Evolutionary conservation across 768 basidiomycete species (phyloP).

Genomic region (Boletellus ananiceps): DNA sequence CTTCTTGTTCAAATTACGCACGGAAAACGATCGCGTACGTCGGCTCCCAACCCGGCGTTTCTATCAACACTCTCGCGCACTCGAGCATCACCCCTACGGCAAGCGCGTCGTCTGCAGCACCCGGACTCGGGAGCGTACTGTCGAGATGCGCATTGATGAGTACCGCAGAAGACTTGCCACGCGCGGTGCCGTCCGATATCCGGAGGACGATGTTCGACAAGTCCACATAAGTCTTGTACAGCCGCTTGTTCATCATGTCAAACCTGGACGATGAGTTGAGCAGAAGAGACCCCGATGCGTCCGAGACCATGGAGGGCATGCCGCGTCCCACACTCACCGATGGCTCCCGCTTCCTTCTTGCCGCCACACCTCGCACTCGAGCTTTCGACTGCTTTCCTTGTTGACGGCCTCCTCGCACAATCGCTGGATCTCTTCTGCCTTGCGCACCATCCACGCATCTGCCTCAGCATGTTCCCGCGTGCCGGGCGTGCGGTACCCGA

Average conservation of each 20-base stretch:
- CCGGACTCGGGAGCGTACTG: conserved; percentile 84
- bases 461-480: conserved; percentile 83
- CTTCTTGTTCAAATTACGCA: conserved; percentile 36
- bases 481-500: conserved; percentile 90
- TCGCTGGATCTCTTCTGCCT: conserved; percentile 55
- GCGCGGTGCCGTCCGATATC: conserved; percentile 69
- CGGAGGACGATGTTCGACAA: conserved; percentile 89
- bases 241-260: conserved; percentile 82
- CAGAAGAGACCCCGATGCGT: background rate
- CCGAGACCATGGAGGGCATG: background rate
- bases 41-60: conserved; percentile 67
- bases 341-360: conserved; percentile 88
- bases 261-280: conserved; percentile 48
- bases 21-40: conserved; percentile 78
- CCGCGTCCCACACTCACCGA: conserved; percentile 49
- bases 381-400: conserved; percentile 42
- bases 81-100: conserved; percentile 92
- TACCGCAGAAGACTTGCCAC: conserved; percentile 75
- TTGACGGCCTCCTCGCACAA: conserved; percentile 56
- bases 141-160: conserved; percentile 90
- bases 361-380: conserved; percentile 91
- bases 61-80: conserved; percentile 66
- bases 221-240: conserved; percentile 84
- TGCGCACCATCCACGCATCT: conserved; percentile 74
- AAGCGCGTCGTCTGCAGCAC: conserved; percentile 85